Evolutionary conservation across 805 yeast genomes (phyloP).

Genomic region (Candida manassasensis): DNA sequence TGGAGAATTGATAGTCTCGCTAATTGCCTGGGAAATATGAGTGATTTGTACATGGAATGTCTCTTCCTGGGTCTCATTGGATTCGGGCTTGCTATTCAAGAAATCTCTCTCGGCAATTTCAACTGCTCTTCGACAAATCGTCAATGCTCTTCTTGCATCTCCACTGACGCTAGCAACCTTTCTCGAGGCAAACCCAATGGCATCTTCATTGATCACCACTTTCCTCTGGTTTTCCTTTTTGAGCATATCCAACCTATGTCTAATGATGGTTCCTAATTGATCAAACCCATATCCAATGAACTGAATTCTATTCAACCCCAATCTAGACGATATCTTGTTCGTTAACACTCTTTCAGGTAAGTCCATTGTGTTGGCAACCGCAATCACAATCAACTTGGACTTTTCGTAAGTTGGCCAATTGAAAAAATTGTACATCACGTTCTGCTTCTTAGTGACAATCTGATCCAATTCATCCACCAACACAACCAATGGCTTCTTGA

Average conservation of each 20-base stretch:
- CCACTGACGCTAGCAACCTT: constrained; percentile 96
- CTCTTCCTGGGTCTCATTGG: constrained; percentile 17
- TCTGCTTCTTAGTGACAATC: constrained; percentile 73
- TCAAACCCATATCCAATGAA: constrained; percentile 84
- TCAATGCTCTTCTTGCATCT: constrained; percentile 90
- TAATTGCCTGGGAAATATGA: constrained; percentile 75
- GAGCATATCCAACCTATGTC: constrained; percentile 54
- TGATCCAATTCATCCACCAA: constrained; percentile 93
- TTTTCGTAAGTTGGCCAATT: constrained; percentile 90
- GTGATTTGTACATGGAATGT: constrained; percentile 59
- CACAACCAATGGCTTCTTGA: constrained; percentile 59
- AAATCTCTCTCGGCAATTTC: constrained; percentile 76
- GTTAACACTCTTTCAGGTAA: constrained; percentile 84
- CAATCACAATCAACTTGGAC: constrained; percentile 80
- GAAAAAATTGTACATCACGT: constrained; percentile 90
- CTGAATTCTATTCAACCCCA: constrained; percentile 82
- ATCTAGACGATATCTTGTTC: constrained; percentile 84
- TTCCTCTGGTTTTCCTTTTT: constrained; percentile 33
- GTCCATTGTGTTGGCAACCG: constrained; percentile 97
- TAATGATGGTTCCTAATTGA: constrained; percentile 72
- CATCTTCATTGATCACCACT: constrained; percentile 55
- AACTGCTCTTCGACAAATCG: constrained; percentile 82
- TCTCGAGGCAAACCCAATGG: constrained; percentile 86
- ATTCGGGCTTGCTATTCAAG: constrained; percentile 16
- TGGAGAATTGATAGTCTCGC: constrained; percentile 76